These are phyloP conservation scores for Amphirosellinia nigrospora DNA, from an alignment of 495 filamentous ascomycete genomes.

Conservation along the genomic window DNA sequence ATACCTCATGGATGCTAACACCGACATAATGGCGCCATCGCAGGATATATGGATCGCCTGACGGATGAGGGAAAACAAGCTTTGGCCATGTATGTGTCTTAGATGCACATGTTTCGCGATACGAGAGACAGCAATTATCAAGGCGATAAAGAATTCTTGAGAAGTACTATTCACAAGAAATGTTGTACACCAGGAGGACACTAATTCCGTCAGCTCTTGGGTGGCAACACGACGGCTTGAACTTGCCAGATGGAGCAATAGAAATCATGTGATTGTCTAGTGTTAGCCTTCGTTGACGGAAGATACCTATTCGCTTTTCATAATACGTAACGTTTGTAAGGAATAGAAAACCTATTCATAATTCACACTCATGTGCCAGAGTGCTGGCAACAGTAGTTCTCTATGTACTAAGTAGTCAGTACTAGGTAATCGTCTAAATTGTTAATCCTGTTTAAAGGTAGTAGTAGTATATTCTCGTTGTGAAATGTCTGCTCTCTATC, in stretches of 20 bases:
- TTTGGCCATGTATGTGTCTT: constrained; percentile 47
- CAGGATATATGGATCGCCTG: constrained; percentile 47
- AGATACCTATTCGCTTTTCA: not conserved
- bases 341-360: too few species aligned
- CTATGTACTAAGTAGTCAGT: not conserved
- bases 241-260: not conserved
- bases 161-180: not conserved
- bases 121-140: not conserved
- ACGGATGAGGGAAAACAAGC: constrained; percentile 48
- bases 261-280: not conserved
- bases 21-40: constrained; percentile 49
- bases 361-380: not conserved
- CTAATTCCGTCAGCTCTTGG: not conserved
- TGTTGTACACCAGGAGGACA: not conserved
- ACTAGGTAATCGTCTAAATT: not conserved
- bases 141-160: not conserved
- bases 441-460: not conserved
- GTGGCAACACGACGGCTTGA: not conserved
- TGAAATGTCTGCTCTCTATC: constrained; percentile 8
- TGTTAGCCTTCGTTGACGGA: not conserved
- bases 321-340: too few species aligned
- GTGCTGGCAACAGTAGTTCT: too few species aligned
- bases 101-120: not conserved
- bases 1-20: constrained; percentile 65
- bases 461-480: not conserved